Base-by-base conservation (phyloP, 768 basidiomycete genomes). In the Russula sp. region DNA sequence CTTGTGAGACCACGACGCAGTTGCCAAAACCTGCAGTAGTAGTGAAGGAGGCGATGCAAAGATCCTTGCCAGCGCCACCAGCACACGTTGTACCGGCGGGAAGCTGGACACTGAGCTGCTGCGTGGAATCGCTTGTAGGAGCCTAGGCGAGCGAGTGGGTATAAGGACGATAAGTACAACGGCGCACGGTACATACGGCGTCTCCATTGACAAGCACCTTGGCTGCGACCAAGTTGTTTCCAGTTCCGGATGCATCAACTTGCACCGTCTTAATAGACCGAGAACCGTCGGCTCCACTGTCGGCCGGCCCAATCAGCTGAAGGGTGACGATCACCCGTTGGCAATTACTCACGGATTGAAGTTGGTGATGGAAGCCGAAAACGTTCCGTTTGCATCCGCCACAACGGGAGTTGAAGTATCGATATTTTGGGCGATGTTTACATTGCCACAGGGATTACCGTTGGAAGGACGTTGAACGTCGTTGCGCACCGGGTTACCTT, bases 11-110 rank as follows among this genome's bases (percentile, higher is more conserved):
- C 37, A 77, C 81, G 11, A 79, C 77, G 61, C 83, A 84, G 70
- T 81, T 83, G 57, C 83, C 82, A 70, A 83, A 83, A 34, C 80
- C 79, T 27, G 75, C 77, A 20, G 78, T 71, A 20, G 81, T 80
- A 48, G 72, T 76, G 67, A 84, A 80, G 34, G 79, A 77, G 73
- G 77, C 80, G 60, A 85, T 73, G 71, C 83, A 85, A 32, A 76
- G 74, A 70, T 82, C 75, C 2, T 73, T 71, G 6, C 71, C 61
- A 0, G 71, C 37, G 42, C 83, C 84, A 59, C 83, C 83, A 13
- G 78, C 75, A 70, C 84, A 85, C 57, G 71, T 77, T 4, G 79
- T 82, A 22, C 77, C 78, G 22, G 78, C 71, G 3, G 84, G 82
- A 34, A 85, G 74, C 59, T 75, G 64, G 50, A 78, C 81, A 0